Percentiles rank a stretch among this genome's conserved stretches.
These are phyloP conservation scores for Hemerocallis citrina DNA, from an alignment of 106 monocot species.

Conservation along the genomic window DNA sequence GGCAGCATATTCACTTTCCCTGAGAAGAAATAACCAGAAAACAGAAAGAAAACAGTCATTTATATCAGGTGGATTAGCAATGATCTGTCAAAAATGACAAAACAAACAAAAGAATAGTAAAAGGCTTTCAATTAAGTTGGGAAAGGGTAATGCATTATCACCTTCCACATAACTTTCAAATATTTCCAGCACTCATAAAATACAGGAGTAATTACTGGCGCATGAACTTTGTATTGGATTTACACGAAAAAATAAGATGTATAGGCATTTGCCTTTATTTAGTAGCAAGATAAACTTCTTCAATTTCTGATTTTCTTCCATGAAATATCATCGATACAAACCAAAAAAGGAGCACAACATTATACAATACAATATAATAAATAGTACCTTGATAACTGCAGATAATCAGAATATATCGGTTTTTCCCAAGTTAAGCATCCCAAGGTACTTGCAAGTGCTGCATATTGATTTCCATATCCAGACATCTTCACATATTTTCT, in stretches of 20 bases:
- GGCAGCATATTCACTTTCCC: constrained; percentile 99
- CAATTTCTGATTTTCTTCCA: too few relatives aligned
- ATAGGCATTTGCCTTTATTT: too few relatives aligned
- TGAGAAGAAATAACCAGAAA: constrained; percentile 15
- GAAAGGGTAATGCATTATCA: neutral
- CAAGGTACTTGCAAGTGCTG: constrained; percentile 80
- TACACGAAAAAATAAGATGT: too few relatives aligned
- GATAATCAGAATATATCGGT: constrained; percentile 79
- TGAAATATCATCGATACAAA: too few relatives aligned
- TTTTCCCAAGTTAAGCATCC: constrained; percentile 89
- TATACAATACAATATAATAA: neutral
- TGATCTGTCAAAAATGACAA: neutral
- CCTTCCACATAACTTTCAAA: neutral
- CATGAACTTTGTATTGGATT: neutral
- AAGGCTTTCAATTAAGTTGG: neutral
- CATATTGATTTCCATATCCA: constrained; percentile 61
- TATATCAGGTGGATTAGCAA: neutral
- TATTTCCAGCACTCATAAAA: neutral
- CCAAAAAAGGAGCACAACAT: neutral
- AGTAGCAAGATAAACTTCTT: too few relatives aligned
- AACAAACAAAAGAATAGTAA: neutral
- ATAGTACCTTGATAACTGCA: constrained; percentile 55
- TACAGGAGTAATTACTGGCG: too few relatives aligned
- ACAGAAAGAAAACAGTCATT: neutral
- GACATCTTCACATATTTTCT: constrained; percentile 71